Conservation (phyloP, 78 protist species). For the Dictyostelium intermedium region DNA sequence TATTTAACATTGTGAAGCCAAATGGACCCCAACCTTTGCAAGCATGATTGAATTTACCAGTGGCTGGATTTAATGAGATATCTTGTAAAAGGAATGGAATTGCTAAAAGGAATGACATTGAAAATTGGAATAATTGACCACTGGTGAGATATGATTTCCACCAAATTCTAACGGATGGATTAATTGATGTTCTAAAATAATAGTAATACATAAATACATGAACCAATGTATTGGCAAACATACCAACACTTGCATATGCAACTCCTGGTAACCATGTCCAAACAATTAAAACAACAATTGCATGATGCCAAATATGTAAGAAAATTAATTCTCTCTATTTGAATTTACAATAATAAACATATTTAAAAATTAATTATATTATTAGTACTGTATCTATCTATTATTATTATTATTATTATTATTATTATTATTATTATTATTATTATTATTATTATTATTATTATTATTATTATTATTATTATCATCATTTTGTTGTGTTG, state of each 20-base stretch:
- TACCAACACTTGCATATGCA: conserved; percentile 58
- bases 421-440: no score
- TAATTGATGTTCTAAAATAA: conserved; percentile 51
- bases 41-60: neutral
- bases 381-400: neutral
- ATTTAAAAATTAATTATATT: neutral
- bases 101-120: conserved; percentile 58
- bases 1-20: conserved; percentile 52
- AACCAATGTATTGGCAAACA: conserved; percentile 75
- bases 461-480: no score
- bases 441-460: no score
- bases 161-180: conserved; percentile 55
- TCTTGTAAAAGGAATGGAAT: conserved; percentile 72
- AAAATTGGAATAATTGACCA: conserved; percentile 83
- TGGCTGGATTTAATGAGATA: neutral
- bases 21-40: conserved; percentile 75
- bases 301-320: conserved; percentile 81
- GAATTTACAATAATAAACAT: no score
- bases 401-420: no score
- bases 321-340: conserved; percentile 64
- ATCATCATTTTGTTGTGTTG: no score
- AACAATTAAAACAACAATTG: conserved; percentile 73
- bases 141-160: conserved; percentile 74
- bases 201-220: conserved; percentile 85
- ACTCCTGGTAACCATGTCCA: conserved; percentile 82